Conservation (phyloP, 306 rosid genomes). For the Heteromeles arbutifolia region DNA sequence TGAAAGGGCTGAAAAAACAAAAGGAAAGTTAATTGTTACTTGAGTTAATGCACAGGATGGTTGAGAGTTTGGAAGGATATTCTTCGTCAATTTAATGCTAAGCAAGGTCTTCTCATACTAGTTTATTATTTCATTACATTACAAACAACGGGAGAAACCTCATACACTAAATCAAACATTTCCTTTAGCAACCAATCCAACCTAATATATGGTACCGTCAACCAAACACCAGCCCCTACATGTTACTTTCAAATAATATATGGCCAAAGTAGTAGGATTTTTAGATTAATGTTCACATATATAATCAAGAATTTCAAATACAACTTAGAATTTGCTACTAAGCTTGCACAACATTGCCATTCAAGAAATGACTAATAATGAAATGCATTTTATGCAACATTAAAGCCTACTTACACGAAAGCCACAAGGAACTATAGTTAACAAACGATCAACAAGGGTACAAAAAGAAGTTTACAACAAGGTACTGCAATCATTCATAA, state of each 20-base stretch:
- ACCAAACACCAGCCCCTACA: not conserved
- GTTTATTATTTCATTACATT: not conserved
- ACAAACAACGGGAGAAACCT: not conserved
- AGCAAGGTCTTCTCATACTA: not conserved
- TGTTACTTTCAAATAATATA: not conserved
- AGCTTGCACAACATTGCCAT: not conserved
- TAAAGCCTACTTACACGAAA: not conserved
- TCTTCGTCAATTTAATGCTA: no score
- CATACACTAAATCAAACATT: not conserved
- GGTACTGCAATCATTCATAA: not conserved
- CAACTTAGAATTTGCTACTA: not conserved
- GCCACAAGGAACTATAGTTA: not conserved
- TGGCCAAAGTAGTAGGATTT: not conserved
- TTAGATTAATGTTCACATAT: not conserved
- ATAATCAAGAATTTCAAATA: not conserved
- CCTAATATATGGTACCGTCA: not conserved
- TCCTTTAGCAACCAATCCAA: not conserved
- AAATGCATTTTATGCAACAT: not conserved
- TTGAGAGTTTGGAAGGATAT: not conserved
- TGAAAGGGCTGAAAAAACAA: constrained; percentile 62
- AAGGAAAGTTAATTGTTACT: not conserved
- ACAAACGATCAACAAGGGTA: not conserved
- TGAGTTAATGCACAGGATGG: not conserved
- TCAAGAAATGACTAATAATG: not conserved
- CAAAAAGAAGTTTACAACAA: not conserved